Base-by-base conservation (phyloP, 129 eudicot species). In the Sambucus nigra region DNA sequence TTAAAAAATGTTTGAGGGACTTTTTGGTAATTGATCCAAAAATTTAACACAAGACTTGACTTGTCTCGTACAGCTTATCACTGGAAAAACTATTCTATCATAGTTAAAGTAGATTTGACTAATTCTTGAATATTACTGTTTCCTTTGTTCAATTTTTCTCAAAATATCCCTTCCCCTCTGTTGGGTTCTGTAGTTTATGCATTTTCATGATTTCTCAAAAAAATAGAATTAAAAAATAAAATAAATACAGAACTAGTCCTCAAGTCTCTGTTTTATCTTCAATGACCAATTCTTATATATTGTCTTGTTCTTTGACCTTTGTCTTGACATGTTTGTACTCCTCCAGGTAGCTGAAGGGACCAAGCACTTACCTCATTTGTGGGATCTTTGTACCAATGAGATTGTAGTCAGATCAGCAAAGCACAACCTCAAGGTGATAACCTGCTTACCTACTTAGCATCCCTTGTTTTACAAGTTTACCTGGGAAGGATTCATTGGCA, bases 351-450 rank as follows among this genome's bases (percentile, higher is more conserved):
- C 99, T 42, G 86, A 86, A 51, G 96, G 99, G 57, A 83, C 94
- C 24, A 86, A 69, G 57, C 87, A 92, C 52, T 72, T 92, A 78
- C 96, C 99, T 59, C 99, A 92, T 68, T 74, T 92, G 21, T 82
- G 92, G 94, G 99, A 92, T 68, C 85, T 92, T 72, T 82, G 91
- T 60, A 69, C 76, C 35, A 86, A 73, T 50, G 99, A 92, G 76
- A 85, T 92, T 16, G 75, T 79, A 22, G 96, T 80, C 57, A 80
- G 99, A 76, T 80, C 91, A 70, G 94, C 96, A 38, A 92, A 92
- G 72, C 99, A 92, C 65, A 62, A 86, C 16, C 70, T 92, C 23
- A 92, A 92, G 99, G 99, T 92, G 62, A 62, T 23, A 15, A 14
- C 16, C 29, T n/a, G n/a, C n/a, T 3, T 35, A 7, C 8, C 8